phyloP scores from a whole-genome alignment of 352 stramenopile species.

The Globisporangium emineosum region DNA sequence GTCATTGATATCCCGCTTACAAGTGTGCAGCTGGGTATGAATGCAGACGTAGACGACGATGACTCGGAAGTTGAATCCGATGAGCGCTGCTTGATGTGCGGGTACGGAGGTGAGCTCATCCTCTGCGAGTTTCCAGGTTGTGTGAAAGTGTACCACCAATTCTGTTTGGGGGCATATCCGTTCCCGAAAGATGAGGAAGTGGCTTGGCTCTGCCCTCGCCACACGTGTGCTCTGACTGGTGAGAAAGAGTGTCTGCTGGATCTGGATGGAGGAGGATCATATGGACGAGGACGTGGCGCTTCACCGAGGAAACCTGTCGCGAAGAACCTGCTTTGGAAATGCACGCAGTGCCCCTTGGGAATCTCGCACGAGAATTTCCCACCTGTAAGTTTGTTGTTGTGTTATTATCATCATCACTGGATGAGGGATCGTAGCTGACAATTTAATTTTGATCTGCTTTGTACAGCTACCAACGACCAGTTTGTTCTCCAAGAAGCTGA shows the following conservation, averaged over 20 bases:
- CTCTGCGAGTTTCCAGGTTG: conserved; percentile 80
- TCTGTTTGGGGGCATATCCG: conserved; percentile 75
- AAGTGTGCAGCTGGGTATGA: conserved; percentile 28
- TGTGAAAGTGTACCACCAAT: conserved; percentile 87
- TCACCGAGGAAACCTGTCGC: conserved; percentile 47
- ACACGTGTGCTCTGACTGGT: conserved; percentile 68
- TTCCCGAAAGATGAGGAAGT: conserved; percentile 80
- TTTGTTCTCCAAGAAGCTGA: conserved; percentile 61
- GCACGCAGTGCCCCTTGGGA: conserved; percentile 65
- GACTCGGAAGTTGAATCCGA: conserved; percentile 58
- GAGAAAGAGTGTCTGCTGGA: conserved; percentile 50
- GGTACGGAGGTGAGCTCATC: conserved; percentile 77
- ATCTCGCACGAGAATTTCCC: conserved; percentile 57
- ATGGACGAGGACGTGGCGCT: conserved; percentile 14
- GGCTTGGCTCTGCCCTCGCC: conserved; percentile 79
- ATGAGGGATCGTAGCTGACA: conserved; percentile 9
- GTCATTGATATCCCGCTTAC: conserved; percentile 34
- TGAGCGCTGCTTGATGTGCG: conserved; percentile 77
- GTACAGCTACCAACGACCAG: conserved; percentile 55
- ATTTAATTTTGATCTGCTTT: conserved; percentile 4
- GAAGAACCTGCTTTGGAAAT: conserved; percentile 82
- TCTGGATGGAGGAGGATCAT: conserved; percentile 28
- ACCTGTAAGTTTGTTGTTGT: conserved; percentile 30
- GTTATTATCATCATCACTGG: neutral
- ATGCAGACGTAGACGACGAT: conserved; percentile 27